These are phyloP conservation scores for Malassezia pachydermatis DNA, from an alignment of 1,284 basidiomycete species.

Conservation along the genomic window DNA sequence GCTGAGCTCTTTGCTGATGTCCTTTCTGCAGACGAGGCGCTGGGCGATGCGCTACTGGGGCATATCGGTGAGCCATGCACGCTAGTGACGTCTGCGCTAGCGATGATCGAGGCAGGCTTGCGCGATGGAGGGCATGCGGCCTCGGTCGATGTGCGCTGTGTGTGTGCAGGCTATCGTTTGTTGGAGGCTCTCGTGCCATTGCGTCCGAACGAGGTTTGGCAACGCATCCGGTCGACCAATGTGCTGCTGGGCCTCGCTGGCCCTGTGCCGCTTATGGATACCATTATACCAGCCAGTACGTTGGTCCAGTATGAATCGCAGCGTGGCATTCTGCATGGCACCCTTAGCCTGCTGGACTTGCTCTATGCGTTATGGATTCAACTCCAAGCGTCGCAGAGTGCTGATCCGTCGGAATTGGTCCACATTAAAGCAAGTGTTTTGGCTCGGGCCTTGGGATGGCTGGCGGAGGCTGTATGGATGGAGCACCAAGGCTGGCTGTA, in stretches of 20 bases:
- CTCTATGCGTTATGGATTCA: constrained; percentile 66
- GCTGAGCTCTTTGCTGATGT: constrained; percentile 68
- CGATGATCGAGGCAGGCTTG: constrained; percentile 71
- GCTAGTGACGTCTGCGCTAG: constrained; percentile 66
- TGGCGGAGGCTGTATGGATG: constrained; percentile 70
- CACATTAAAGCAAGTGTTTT: constrained; percentile 72
- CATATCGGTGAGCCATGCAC: constrained; percentile 53
- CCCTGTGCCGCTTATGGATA: constrained; percentile 16
- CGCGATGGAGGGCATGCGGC: too few species aligned
- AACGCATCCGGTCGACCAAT: constrained; percentile 67
- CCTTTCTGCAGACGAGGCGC: constrained; percentile 56
- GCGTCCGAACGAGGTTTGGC: constrained; percentile 70
- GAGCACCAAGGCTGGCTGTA: constrained; percentile 75
- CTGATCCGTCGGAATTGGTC: constrained; percentile 54
- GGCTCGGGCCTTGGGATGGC: constrained; percentile 62
- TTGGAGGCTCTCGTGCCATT: constrained; percentile 65
- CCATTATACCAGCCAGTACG: constrained; percentile 7
- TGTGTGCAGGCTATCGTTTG: constrained; percentile 67
- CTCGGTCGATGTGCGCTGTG: constrained; percentile 57
- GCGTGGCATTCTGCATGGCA: constrained; percentile 66
- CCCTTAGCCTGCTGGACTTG: constrained; percentile 63
- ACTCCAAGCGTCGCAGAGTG: constrained; percentile 56
- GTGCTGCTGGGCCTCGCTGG: constrained; percentile 58
- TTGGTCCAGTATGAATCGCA: constrained; percentile 9
- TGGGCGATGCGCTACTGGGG: constrained; percentile 60